Base-by-base conservation (phyloP, 805 yeast species). In the Kazachstania africana region DNA sequence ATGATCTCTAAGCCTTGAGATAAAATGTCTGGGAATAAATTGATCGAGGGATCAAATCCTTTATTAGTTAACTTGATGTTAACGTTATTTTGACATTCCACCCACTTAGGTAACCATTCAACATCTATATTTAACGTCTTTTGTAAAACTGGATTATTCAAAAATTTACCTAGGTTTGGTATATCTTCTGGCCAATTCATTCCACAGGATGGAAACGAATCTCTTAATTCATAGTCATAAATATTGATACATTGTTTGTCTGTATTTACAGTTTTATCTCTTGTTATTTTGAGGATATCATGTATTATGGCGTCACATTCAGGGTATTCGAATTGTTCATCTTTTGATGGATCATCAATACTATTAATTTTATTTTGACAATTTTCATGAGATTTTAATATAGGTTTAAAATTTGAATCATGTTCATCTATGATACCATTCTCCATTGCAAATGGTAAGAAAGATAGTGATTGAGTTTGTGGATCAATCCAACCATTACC, bases 401-500 rank as follows among this genome's bases (percentile, higher is more conserved):
- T 44, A 2, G 42, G 39, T 0, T 55, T 35, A 57, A 74, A 63
- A 27, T 48, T 43, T 1, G 62, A 61, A 35, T 64, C 64, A 12
- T 45, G 44, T 4, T 53, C 41, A 15, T 60, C 46, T 13, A 88
- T 55, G 4, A 88, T 40, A 0, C 75, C 77, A 12, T 71, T 65
- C 13, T 74, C 66, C 16, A 73, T 40, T 0, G 80, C 67, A 53
- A 70, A 85, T 2, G 93, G 93, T 22, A 81, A 55, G 44, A 78
- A 82, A 12, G 94, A 72, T 37, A 83, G 63, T 32, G 88, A 76
- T 60, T 91, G 98, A 26, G 70, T 68, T 39, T 76, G 71, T 1
- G 97, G 96, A 28, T 84, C 87, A 10, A 87, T 72, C 94, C 95
- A 88, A 1, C 95, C 96, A 57, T 88, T 88, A 12, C 95, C 95